Evolutionary conservation across 2,329 filamentous ascomycete species (phyloP).

Genomic region (Xylaria sp.): DNA sequence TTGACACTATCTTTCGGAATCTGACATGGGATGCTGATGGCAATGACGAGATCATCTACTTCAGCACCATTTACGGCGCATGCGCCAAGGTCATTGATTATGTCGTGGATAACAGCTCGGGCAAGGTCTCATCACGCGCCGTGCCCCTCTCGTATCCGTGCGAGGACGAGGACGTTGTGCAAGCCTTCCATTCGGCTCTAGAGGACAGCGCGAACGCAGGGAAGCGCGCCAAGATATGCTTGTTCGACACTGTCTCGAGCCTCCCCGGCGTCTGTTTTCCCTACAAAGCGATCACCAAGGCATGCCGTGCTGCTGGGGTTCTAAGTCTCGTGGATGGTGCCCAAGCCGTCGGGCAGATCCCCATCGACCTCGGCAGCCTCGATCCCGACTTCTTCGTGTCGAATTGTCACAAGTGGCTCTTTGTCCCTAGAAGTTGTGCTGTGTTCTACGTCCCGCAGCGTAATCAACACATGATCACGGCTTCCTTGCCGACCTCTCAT

Average conservation of each 20-base stretch:
- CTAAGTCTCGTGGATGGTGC: constrained; percentile 83
- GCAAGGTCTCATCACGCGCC: constrained; percentile 51
- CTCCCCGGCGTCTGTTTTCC: constrained; percentile 81
- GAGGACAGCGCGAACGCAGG: constrained; percentile 57
- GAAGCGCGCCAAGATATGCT: constrained; percentile 67
- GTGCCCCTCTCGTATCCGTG: constrained; percentile 72
- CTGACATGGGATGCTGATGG: constrained; percentile 71
- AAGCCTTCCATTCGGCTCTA: constrained; percentile 65
- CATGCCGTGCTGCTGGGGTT: constrained; percentile 71
- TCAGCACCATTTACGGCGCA: constrained; percentile 78
- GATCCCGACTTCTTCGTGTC: constrained; percentile 86
- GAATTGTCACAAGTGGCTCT: constrained; percentile 93
- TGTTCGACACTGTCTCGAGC: constrained; percentile 83
- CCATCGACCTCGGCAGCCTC: constrained; percentile 67
- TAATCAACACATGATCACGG: constrained; percentile 77
- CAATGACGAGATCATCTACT: constrained; percentile 79
- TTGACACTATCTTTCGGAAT: constrained; percentile 82
- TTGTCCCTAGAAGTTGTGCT: constrained; percentile 78
- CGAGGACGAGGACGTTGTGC: constrained; percentile 69
- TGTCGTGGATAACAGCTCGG: constrained; percentile 68
- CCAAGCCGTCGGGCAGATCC: constrained; percentile 81
- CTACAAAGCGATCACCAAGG: constrained; percentile 68
- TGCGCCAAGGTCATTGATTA: constrained; percentile 76
- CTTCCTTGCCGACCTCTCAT: constrained; percentile 80
- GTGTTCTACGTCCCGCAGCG: constrained; percentile 78